Conservation (phyloP, 106 monocot genomes). For the Phalaenopsis equestris region DNA sequence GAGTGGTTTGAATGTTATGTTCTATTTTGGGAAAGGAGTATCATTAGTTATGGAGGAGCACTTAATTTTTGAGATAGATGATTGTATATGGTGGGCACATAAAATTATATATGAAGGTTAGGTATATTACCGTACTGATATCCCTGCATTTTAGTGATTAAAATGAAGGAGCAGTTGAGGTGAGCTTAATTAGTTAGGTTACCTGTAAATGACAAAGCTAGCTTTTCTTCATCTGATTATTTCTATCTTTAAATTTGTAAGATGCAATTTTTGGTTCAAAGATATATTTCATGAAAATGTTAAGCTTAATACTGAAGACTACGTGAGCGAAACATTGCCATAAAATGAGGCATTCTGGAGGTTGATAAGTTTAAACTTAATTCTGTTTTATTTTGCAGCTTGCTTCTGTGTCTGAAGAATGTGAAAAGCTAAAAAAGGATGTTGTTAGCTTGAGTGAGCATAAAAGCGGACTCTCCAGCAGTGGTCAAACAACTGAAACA, state of each 20-base stretch:
- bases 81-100: not conserved
- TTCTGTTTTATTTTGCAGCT: constrained; percentile 32
- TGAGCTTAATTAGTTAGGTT: not conserved
- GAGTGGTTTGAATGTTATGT: not conserved
- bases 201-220: not conserved
- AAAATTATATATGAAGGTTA: not conserved
- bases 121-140: not conserved
- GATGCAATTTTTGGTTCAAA: not conserved
- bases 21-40: not conserved
- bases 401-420: constrained; percentile 63
- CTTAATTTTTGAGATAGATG: not conserved
- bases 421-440: constrained; percentile 54
- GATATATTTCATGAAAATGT: not conserved
- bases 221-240: not conserved
- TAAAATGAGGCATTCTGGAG: not conserved
- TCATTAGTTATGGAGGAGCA: not conserved
- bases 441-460: constrained; percentile 20
- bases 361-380: not conserved
- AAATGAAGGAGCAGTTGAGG: not conserved
- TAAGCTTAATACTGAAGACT: not conserved
- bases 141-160: not conserved
- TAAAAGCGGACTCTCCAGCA: constrained; percentile 24
- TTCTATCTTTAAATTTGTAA: not conserved
- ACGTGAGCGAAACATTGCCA: not conserved
- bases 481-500: constrained; percentile 20